Evolutionary conservation across 495 filamentous ascomycete species (phyloP).

Genomic region (Penicillium cataractarum): DNA sequence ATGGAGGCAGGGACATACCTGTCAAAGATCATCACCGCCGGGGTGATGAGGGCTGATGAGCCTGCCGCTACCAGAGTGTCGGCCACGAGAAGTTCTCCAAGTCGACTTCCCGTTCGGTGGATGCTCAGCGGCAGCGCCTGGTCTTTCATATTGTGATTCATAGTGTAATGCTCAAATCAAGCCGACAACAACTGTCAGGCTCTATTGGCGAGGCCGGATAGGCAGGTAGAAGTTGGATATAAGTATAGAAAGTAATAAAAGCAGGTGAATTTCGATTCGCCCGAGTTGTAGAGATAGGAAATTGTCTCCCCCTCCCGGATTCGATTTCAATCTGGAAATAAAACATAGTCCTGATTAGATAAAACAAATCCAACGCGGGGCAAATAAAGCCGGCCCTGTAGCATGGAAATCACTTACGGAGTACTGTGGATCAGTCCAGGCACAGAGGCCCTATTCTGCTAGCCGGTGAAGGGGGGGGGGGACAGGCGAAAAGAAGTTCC

Average conservation of each 20-base stretch:
- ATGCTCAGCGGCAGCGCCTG: constrained; percentile 33
- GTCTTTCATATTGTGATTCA: constrained; percentile 32
- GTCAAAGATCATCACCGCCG: constrained; percentile 48
- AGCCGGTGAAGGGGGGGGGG: constrained; percentile 9
- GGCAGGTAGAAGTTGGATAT: background rate
- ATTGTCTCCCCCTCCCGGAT: constrained; percentile 6
- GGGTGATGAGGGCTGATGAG: constrained; percentile 43
- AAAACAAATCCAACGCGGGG: constrained; percentile 28
- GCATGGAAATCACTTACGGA: constrained; percentile 25
- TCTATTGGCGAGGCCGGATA: constrained; percentile 1
- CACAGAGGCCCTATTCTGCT: constrained; percentile 17
- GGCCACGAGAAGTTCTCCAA: constrained; percentile 38
- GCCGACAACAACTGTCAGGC: constrained; percentile 13
- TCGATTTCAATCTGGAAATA: constrained; percentile 5
- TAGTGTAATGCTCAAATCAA: constrained; percentile 14
- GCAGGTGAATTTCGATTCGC: background rate
- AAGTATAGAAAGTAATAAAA: background rate
- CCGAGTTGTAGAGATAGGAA: constrained; percentile 3
- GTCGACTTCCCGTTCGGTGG: constrained; percentile 33
- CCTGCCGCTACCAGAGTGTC: constrained; percentile 42
- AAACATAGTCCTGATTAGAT: constrained; percentile 22
- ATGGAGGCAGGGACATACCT: constrained; percentile 22
- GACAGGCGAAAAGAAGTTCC: background rate
- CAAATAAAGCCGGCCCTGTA: constrained; percentile 12
- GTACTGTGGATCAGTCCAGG: constrained; percentile 16